Evolutionary conservation across 495 filamentous ascomycete species (phyloP), one percentile per base, ranked within the genome.

Genomic region (Hyphodiscus hymeniophilus): DNA sequence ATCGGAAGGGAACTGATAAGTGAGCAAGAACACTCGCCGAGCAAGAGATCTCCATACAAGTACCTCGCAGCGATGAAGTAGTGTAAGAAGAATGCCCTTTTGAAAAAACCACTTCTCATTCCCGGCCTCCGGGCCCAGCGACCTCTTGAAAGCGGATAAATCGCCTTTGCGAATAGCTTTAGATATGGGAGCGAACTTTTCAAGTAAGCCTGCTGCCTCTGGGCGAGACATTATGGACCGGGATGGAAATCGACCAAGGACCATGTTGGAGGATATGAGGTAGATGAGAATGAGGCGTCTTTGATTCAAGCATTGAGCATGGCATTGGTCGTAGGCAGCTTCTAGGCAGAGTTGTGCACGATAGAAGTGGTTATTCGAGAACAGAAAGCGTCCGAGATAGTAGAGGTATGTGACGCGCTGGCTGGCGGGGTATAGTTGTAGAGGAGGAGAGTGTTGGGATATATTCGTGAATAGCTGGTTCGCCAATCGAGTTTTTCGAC

Each of bases 401-500:
- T 95, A 96, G 5, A 95, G 80, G 61, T 89, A 97, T 17, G 91
- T 89, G 22, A 94, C 86, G 33, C 87, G 78, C 48, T 96, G 87
- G 8, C 87, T 76, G n/a, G 87, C 87, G 13, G 91, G 87, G 60
- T 89, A 95, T 34, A 83, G 69, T 3, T 71, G 68, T 13, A 94
- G 71, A 0, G 86, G 85, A 4, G 89, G 87, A 1, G 87, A 88
- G 52, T 83, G 81, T 30, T 87, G 80, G 52, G 78, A 82, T 57
- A 97, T 87, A 57, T 94, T 94, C 51, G 81, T 83, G 62, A 95
- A 89, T 63, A 97, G 86, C 51, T 89, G 86, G 41, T 87, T 81
- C 11, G 87, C 90, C 32, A 81, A 64, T 18, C 74, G 66, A 0
- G 74, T 79, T 59, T 82, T 83, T 22, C 72, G 68, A 57, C 79